phyloP scores from a whole-genome alignment of 345 rosid species.

The Eucalyptus erythrocorys region DNA sequence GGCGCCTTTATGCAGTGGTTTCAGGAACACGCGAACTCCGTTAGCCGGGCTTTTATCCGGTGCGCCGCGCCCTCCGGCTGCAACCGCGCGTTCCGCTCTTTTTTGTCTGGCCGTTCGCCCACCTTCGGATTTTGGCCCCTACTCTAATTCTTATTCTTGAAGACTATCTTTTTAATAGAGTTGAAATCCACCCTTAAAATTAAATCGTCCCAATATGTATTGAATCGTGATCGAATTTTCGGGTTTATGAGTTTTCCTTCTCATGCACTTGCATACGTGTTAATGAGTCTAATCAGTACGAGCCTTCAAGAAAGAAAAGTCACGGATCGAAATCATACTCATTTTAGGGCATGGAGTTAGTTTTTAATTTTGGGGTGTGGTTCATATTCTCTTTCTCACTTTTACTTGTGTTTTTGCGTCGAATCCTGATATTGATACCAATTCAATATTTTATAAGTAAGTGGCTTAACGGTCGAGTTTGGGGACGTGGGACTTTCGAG shows the following conservation, averaged over 20 bases:
- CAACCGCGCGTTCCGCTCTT: not conserved
- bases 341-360: not conserved
- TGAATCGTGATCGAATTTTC: not conserved
- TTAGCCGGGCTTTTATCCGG: constrained; percentile 6
- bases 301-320: not conserved
- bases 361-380: accelerated
- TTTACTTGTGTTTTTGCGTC: not conserved
- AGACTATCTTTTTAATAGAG: too few relatives aligned
- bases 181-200: too few relatives aligned
- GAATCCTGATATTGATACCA: too few relatives aligned
- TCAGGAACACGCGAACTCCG: constrained; percentile 31
- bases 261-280: accelerated
- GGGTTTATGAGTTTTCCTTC: too few relatives aligned
- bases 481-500: not conserved
- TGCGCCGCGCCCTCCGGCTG: not conserved
- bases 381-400: too few relatives aligned
- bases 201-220: accelerated
- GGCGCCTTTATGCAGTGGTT: constrained; percentile 18
- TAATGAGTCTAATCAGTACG: accelerated
- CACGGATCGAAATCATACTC: accelerated
- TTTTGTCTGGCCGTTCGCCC: not conserved
- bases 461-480: not conserved
- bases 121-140: not conserved
- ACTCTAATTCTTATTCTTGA: too few relatives aligned
- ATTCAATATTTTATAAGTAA: not conserved